Evolutionary conservation across 2,329 filamentous ascomycete genomes (phyloP).

Genomic region (Paraphoma chrysanthemicola): DNA sequence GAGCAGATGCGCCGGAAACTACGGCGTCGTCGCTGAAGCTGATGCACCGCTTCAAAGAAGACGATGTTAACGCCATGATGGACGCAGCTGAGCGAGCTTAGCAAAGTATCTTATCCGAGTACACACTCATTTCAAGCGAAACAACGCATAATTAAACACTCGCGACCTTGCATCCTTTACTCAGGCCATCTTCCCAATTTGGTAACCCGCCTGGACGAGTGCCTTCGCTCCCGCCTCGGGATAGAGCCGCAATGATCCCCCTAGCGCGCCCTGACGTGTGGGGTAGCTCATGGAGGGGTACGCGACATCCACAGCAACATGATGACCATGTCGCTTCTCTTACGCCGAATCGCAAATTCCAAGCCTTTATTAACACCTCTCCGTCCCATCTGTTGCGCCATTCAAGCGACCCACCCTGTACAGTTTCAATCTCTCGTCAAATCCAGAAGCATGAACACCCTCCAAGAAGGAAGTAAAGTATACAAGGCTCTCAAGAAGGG

Average conservation of each 20-base stretch:
- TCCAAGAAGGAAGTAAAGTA: conserved; percentile 63
- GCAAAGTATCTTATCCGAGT: too few relatives aligned
- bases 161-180: not conserved
- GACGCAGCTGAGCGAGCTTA: conserved; percentile 54
- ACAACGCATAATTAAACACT: too few relatives aligned
- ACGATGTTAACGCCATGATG: conserved; percentile 73
- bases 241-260: conserved; percentile 1
- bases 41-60: conserved; percentile 77
- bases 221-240: not conserved
- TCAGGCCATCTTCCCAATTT: not conserved
- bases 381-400: not conserved
- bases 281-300: conserved; percentile 17
- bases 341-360: conserved; percentile 2
- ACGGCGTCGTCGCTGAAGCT: conserved; percentile 70
- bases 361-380: not conserved
- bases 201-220: not conserved
- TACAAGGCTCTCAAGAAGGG: conserved; percentile 59
- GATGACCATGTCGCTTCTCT: conserved; percentile 17
- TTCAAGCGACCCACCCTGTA: not conserved
- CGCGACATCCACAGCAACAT: conserved; percentile 6
- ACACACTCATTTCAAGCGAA: too few relatives aligned
- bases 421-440: not conserved
- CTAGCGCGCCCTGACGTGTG: conserved; percentile 21
- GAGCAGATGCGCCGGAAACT: conserved; percentile 54
- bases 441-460: conserved; percentile 45